phyloP scores from a whole-genome alignment of 225 moss, liverwort and hornwort genomes.

The Straminergon stramineum region DNA sequence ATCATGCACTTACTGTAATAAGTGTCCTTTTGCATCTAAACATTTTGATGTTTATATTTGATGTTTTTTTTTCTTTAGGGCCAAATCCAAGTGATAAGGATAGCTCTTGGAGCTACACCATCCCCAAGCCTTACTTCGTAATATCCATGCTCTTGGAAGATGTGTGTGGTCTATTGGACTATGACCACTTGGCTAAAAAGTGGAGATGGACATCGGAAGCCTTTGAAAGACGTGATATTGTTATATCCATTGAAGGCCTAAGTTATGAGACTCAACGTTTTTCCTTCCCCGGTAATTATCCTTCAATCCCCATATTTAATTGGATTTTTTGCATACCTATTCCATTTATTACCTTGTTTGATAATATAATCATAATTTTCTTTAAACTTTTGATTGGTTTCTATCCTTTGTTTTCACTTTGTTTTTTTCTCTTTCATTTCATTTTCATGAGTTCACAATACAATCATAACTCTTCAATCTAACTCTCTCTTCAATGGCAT shows the following conservation, averaged over 20 bases:
- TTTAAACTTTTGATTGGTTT: not conserved
- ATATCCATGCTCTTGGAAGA: accelerated
- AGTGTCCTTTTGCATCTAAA: not conserved
- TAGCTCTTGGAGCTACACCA: not conserved
- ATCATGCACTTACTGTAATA: not conserved
- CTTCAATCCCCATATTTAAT: not conserved
- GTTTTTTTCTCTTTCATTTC: not conserved
- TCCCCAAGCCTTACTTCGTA: not conserved
- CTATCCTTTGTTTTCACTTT: not conserved
- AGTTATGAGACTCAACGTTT: accelerated
- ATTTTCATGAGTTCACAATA: too few species aligned
- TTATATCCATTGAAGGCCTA: not conserved
- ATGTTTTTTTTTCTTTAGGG: not conserved
- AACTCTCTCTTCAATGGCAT: not conserved
- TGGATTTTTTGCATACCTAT: not conserved
- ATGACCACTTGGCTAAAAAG: accelerated
- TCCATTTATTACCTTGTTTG: not conserved
- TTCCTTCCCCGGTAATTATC: accelerated
- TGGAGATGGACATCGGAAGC: not conserved
- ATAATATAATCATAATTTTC: not conserved
- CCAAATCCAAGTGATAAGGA: not conserved
- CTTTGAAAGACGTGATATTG: accelerated
- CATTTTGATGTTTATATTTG: not conserved
- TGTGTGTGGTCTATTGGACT: accelerated
- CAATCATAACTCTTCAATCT: not conserved